A percentile compares a stretch with the other conserved stretches of the same genome.
Evolutionary conservation across 1,284 basidiomycete genomes (phyloP).

Genomic region (Leccinum holopus): DNA sequence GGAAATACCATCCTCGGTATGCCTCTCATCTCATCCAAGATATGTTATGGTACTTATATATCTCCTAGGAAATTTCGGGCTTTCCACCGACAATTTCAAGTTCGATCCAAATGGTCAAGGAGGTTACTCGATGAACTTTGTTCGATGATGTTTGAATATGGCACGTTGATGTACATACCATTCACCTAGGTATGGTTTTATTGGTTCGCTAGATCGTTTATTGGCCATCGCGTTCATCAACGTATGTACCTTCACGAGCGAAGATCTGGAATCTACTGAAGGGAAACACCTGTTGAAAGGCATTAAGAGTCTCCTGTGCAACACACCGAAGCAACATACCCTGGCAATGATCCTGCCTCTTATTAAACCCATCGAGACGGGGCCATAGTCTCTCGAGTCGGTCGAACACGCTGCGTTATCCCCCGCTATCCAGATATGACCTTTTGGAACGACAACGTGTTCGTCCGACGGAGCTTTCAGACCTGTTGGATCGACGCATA

Average conservation of each 20-base stretch:
- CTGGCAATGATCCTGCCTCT: conserved; percentile 75
- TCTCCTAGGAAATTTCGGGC: conserved; percentile 72
- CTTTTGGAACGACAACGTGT: conserved; percentile 75
- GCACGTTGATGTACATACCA: conserved; percentile 2
- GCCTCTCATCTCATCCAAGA: conserved; percentile 15
- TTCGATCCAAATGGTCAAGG: conserved; percentile 91
- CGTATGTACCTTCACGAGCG: conserved; percentile 44
- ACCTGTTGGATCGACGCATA: conserved; percentile 87
- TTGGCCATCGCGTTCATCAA: conserved; percentile 37
- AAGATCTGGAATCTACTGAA: conserved; percentile 47
- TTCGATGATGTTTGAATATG: conserved; percentile 35
- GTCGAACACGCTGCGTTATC: conserved; percentile 85
- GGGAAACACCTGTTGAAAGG: conserved; percentile 52
- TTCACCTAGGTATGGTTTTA: conserved; percentile 1
- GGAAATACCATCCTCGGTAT: conserved; percentile 90
- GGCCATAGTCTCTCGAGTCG: conserved; percentile 90
- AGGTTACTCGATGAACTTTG: conserved; percentile 91
- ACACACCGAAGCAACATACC: conserved; percentile 45
- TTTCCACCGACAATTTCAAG: conserved; percentile 94
- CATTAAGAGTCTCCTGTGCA: background rate
- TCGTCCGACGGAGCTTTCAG: conserved; percentile 56
- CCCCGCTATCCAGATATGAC: conserved; percentile 90
- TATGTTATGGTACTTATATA: background rate
- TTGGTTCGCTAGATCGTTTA: conserved; percentile 4
- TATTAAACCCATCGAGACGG: conserved; percentile 83